phyloP scores from a whole-genome alignment of 2,329 filamentous ascomycete genomes.

The Hymenoscyphus scutula region DNA sequence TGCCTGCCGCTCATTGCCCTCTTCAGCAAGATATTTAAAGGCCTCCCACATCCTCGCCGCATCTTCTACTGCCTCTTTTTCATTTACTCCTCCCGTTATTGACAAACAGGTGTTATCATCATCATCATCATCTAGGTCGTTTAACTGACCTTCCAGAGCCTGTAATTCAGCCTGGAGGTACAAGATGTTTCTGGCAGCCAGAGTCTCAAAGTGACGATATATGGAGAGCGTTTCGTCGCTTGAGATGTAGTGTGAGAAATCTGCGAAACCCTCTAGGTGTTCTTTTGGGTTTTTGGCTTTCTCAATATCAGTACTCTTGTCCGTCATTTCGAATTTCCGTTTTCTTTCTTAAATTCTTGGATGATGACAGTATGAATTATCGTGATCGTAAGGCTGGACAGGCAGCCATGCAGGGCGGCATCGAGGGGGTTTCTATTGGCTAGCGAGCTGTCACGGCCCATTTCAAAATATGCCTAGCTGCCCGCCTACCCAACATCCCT shows the following conservation, averaged over 20 bases:
- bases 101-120: background rate
- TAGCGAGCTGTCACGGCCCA: too few species aligned
- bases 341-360: too few species aligned
- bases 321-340: too few species aligned
- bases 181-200: slow-evolving; percentile 20
- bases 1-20: background rate
- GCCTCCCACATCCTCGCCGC: background rate
- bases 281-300: background rate
- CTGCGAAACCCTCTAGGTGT: background rate
- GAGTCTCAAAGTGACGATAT: slow-evolving; percentile 14
- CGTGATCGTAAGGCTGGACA: too few species aligned
- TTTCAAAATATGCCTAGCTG: too few species aligned
- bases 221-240: slow-evolving; percentile 17
- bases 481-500: too few species aligned
- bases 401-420: too few species aligned
- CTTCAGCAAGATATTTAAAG: background rate
- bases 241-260: background rate
- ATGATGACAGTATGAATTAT: too few species aligned
- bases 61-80: background rate
- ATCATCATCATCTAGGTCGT: background rate
- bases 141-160: slow-evolving; percentile 12
- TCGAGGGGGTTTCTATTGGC: too few species aligned
- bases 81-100: too few species aligned
- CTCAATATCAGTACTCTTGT: background rate
- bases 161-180: slow-evolving; percentile 21